Evolutionary conservation across 345 rosid species (phyloP).

Genomic region (Cardamine occulta): DNA sequence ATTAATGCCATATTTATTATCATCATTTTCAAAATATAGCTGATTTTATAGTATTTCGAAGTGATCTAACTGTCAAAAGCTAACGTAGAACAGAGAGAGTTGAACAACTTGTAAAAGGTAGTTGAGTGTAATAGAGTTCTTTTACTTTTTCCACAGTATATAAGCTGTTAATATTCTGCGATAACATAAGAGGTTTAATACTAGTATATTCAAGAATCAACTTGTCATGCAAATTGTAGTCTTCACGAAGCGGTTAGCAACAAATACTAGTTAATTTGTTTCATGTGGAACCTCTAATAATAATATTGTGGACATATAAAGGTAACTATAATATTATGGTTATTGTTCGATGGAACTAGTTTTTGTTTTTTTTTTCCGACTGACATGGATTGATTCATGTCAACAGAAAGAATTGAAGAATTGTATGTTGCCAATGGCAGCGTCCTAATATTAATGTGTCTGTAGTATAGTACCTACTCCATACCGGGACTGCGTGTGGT

Average conservation of each 20-base stretch:
- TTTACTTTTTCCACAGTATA: not conserved
- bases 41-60: not conserved
- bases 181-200: not conserved
- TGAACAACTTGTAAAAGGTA: conserved; percentile 13
- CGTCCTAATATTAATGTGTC: not conserved
- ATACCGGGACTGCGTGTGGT: conserved; percentile 15
- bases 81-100: not conserved
- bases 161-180: not conserved
- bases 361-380: not conserved
- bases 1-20: conserved; percentile 16
- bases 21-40: not conserved
- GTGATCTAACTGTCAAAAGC: not conserved
- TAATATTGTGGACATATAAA: not conserved
- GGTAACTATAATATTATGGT: not conserved
- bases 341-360: not conserved
- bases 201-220: not conserved
- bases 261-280: not conserved
- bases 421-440: not conserved
- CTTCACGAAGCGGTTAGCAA: not conserved
- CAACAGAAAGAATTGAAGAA: not conserved
- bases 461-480: not conserved
- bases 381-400: not conserved
- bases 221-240: conserved; percentile 1
- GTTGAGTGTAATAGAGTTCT: not conserved
- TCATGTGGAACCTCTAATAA: conserved; percentile 26